A percentile compares a stretch with the other conserved stretches of the same genome.
Conservation (phyloP, 805 yeast genomes). For the Pichia deserticola region DNA sequence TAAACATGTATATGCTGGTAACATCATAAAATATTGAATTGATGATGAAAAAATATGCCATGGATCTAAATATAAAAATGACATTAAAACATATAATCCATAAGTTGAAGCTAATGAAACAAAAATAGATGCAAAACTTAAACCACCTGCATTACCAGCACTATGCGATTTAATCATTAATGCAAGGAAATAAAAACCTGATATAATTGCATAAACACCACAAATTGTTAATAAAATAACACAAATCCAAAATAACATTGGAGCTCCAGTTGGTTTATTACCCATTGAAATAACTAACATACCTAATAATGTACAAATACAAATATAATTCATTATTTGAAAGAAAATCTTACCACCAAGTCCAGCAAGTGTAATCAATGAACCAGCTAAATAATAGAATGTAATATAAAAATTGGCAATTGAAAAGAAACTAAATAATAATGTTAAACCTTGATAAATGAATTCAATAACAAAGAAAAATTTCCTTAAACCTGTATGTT, state of each 20-base stretch:
- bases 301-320: slow-evolving; percentile 77
- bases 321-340: slow-evolving; percentile 77
- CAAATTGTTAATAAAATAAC: slow-evolving; percentile 70
- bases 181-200: slow-evolving; percentile 76
- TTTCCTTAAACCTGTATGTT: slow-evolving; percentile 77
- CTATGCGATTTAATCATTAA: slow-evolving; percentile 39
- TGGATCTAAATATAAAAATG: slow-evolving; percentile 83
- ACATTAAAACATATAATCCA: slow-evolving; percentile 78
- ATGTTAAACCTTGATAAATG: slow-evolving; percentile 72
- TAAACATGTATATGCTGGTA: slow-evolving; percentile 89
- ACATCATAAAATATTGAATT: slow-evolving; percentile 76
- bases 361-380: slow-evolving; percentile 55
- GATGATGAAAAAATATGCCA: slow-evolving; percentile 93
- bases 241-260: slow-evolving; percentile 62
- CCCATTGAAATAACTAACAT: slow-evolving; percentile 93
- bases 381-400: slow-evolving; percentile 87
- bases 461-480: slow-evolving; percentile 80
- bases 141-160: slow-evolving; percentile 33
- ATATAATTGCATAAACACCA: slow-evolving; percentile 71
- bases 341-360: slow-evolving; percentile 79
- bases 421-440: slow-evolving; percentile 87
- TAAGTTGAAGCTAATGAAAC: slow-evolving; percentile 85
- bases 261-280: slow-evolving; percentile 95
- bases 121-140: slow-evolving; percentile 64
- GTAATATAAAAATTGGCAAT: slow-evolving; percentile 88